Evolutionary conservation across 192 early-diverging fungal species (phyloP).

Genomic region (Polychytrium aggregatum): DNA sequence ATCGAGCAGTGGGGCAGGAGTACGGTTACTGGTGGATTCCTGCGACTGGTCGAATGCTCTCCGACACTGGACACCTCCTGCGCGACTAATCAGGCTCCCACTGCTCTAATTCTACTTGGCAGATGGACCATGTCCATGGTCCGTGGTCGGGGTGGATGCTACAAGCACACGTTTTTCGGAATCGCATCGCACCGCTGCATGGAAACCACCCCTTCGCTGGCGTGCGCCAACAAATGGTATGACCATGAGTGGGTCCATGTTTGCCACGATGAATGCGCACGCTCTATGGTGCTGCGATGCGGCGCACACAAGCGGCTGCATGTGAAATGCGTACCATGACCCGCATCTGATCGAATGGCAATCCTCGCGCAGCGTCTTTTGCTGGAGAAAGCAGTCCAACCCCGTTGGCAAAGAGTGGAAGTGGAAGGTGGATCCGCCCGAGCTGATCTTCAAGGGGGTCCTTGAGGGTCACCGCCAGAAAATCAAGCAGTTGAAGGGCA

Average conservation of each 20-base stretch:
- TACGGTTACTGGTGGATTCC: conserved; percentile 20
- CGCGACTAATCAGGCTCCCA: no score
- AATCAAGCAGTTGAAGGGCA: conserved; percentile 64
- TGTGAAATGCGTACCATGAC: no score
- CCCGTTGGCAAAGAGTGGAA: conserved; percentile 61
- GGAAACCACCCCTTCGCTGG: conserved; percentile 64
- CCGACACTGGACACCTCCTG: no score
- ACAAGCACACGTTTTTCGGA: conserved; percentile 69
- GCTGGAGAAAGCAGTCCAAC: conserved; percentile 64
- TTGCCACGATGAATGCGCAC: background rate
- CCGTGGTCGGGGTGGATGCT: conserved; percentile 60
- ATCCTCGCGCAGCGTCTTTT: conserved; percentile 14
- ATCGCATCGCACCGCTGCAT: conserved; percentile 64
- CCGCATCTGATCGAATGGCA: background rate
- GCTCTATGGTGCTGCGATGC: background rate
- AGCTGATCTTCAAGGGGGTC: conserved; percentile 54
- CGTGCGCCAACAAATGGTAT: conserved; percentile 67
- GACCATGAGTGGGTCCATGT: conserved; percentile 21
- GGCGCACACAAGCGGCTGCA: no score
- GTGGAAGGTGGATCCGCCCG: conserved; percentile 61
- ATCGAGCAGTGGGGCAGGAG: background rate
- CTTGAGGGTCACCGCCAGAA: conserved; percentile 61
- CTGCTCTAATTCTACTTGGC: conserved; percentile 65
- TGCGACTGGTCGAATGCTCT: no score
- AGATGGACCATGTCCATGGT: conserved; percentile 69